Evolutionary conservation across 2,329 filamentous ascomycete genomes (phyloP).

Genomic region (Colletotrichum scovillei): DNA sequence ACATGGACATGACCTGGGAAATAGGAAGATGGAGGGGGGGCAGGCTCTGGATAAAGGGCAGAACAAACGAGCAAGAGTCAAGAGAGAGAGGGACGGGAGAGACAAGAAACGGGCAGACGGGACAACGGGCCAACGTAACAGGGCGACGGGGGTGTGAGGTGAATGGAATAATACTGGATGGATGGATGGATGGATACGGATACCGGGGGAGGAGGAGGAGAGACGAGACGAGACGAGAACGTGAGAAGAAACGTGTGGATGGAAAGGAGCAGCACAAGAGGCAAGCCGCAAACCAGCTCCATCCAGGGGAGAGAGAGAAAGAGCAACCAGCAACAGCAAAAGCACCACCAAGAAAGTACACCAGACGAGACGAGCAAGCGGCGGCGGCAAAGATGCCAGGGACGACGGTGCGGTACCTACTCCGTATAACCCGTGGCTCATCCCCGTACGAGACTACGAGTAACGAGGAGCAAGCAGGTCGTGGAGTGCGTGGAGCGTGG

Average conservation of each 20-base stretch:
- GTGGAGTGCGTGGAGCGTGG: background rate
- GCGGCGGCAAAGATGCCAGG: background rate
- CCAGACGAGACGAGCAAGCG: background rate
- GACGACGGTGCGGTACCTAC: background rate
- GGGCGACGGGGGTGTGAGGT: no score
- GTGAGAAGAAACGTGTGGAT: background rate
- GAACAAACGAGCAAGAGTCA: background rate
- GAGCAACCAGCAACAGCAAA: background rate
- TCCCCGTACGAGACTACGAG: background rate
- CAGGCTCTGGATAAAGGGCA: background rate
- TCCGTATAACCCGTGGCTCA: slow-evolving; percentile 2
- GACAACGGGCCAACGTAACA: no score
- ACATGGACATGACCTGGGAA: slow-evolving; percentile 10
- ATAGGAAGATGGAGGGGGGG: slow-evolving; percentile 5
- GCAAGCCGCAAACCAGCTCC: no score
- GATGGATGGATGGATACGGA: no score
- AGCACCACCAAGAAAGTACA: background rate
- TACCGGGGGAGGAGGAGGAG: no score
- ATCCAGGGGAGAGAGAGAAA: no score
- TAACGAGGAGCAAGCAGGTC: background rate
- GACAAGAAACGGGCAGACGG: background rate
- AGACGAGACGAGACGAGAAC: background rate
- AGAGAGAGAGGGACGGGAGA: background rate
- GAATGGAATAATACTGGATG: no score
- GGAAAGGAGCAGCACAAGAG: background rate